phyloP scores from a whole-genome alignment of 352 stramenopile species.

The Phytopythium montanum region DNA sequence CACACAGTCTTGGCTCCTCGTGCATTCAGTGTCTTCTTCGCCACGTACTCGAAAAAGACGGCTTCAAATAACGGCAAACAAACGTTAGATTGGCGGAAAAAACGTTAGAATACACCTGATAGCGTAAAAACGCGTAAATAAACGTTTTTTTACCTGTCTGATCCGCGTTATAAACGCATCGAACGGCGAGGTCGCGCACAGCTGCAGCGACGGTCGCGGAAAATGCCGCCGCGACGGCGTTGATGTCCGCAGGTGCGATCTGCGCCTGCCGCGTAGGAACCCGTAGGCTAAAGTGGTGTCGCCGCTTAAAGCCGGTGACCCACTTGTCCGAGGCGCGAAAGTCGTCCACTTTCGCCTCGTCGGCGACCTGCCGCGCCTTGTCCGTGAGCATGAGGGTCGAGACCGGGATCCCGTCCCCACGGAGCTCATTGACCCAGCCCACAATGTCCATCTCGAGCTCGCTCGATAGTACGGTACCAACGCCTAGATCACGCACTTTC shows the following conservation, averaged over 20 bases:
- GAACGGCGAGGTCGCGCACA: background rate
- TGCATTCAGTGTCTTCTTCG: background rate
- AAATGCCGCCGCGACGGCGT: background rate
- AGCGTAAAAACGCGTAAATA: no score
- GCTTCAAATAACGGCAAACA: background rate
- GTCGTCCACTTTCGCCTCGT: background rate
- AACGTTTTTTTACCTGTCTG: slow-evolving; percentile 6
- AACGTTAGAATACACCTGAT: no score
- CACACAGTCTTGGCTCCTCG: background rate
- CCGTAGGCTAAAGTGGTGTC: background rate
- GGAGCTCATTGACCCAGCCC: background rate
- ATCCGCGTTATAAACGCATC: background rate
- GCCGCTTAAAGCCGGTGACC: background rate
- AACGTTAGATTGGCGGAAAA: no score
- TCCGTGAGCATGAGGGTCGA: background rate
- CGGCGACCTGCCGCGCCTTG: background rate
- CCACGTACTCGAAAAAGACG: slow-evolving; percentile 8
- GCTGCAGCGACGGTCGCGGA: background rate
- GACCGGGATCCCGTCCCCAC: background rate
- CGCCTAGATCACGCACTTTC: background rate
- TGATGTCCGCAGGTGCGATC: background rate
- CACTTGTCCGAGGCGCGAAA: slow-evolving; percentile 5
- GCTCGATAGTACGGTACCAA: background rate
- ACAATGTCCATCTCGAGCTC: background rate
- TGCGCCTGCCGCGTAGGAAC: background rate